Evolutionary conservation across 805 yeast species (phyloP), one percentile per base, ranked within the genome.

Genomic region (Millerozyma acaciae): DNA sequence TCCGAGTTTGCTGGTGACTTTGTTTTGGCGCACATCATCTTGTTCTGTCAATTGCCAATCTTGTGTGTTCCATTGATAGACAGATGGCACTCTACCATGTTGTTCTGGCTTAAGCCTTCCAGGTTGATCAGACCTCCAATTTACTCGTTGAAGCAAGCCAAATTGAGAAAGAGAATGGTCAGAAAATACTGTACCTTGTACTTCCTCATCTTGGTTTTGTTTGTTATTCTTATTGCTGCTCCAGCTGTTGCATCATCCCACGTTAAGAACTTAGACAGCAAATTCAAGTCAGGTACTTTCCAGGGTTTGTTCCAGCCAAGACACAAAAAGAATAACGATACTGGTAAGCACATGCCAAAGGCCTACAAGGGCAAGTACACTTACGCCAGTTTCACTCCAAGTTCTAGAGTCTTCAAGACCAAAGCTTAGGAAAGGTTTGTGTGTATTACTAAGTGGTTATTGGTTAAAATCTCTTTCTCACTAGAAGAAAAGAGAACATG

Each of bases 91-190:
- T 90, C 98, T 28, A 80, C 88, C 62, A 83, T 90, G 94, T 73
- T 93, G 65, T 93, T 93, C 82, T 93, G 99, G 99, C 82, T 94
- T 68, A 85, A 87, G 61, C 98, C 98, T 37, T 64, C 93, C 43
- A 82, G 95, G 68, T 95, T 88, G 70, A 89, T 93, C 56, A 84
- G 97, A 66, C 97, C 97, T 42, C 97, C 98, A 52, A 88, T 93
- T 59, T 89, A 87, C 69, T 87, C 97, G 13, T 72, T 90, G 68
- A 93, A 93, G 69, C 97, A 93, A 71, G 90, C 94, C 37, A 82
- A 86, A 68, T 79, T 89, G 63, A 84, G 98, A 60, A 87, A 84
- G 83, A 82, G 98, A 71, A 90, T 93, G 95, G 95, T 93, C 22
- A 80, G 84, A 65, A 88, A 87, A 67, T 93, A 93, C 73, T 80